Evolutionary conservation across 768 basidiomycete genomes (phyloP), one percentile per base, ranked within the genome.

Genomic region (Termitomyces eurrhizus): DNA sequence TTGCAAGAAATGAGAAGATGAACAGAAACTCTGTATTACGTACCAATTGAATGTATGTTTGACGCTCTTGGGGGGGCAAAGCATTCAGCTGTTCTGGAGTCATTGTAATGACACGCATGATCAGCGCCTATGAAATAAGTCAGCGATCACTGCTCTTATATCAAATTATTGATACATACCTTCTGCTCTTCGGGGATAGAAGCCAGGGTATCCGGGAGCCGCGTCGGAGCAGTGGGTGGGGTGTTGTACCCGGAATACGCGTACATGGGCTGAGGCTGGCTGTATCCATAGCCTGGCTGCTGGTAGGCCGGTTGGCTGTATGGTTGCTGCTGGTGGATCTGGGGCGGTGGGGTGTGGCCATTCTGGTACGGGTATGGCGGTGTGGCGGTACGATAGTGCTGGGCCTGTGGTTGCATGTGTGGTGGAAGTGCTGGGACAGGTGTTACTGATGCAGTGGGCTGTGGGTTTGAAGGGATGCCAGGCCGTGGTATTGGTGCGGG

Each of bases 21-120:
- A 7, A 24, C 11, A 3, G 18, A 54, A 33, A 55, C n/a, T n/a
- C n/a, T n/a, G n/a, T n/a, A n/a, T n/a, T n/a, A 82, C 90, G 65
- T 44, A 94, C 93, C 69, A 97, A 77, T 74, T 94, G 91, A 66
- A 93, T 82, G 65, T 94, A 88, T 37, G 85, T 90, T 12, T 84
- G 80, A 32, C 90, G 80, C 66, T 95, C 93, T 5, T 79, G 74
- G 1, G 88, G 85, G 11, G 92, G 88, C 39, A 96, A 74, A 63
- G 78, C 77, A 53, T 86, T 84, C 60, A 97, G 87, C 70, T 97
- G 92, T 42, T 92, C 93, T 2, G 87, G 85, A 1, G 91, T 89
- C 87, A 98, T 90, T 39, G 55, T 57, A 8, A 69, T 39, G 7
- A 68, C 58, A 52, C 58, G 66, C 55, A 59, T 58, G 7, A 68